These are phyloP conservation scores for Suillus paluster DNA, from an alignment of 768 basidiomycete species.

Conservation along the genomic window DNA sequence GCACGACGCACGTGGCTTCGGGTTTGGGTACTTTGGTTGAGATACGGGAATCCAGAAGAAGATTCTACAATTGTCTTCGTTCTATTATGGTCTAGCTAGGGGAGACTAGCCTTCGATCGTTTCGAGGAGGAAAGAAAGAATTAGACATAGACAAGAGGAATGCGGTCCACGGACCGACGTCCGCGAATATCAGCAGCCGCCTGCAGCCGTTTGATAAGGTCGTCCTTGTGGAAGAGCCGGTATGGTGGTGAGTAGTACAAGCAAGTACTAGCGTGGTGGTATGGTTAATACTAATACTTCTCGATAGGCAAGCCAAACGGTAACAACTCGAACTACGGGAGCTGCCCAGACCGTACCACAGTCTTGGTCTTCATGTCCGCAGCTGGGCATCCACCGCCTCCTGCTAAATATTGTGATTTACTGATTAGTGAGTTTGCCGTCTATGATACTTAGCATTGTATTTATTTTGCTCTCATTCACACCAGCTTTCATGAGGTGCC, in stretches of 20 bases:
- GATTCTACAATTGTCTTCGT: no score
- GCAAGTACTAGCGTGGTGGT: background rate
- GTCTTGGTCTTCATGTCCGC: background rate
- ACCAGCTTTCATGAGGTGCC: background rate
- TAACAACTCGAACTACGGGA: background rate
- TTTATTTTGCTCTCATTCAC: background rate
- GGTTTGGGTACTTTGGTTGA: conserved; percentile 40
- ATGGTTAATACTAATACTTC: background rate
- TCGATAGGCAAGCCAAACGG: background rate
- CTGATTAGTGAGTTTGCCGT: background rate
- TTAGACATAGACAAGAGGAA: background rate
- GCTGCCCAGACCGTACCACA: background rate
- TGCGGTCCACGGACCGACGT: background rate
- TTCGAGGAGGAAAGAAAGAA: background rate
- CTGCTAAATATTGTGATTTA: background rate
- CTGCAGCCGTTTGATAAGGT: background rate
- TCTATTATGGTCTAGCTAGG: no score
- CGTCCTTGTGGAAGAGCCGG: background rate
- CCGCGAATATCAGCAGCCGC: background rate
- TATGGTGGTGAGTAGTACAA: background rate
- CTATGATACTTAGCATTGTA: no score
- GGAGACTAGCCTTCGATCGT: background rate
- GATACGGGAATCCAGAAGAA: no score
- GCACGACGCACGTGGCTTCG: conserved; percentile 73
- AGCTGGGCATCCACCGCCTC: no score